Base-by-base conservation (phyloP, 768 basidiomycete species). In the Lentinus brumalis region DNA sequence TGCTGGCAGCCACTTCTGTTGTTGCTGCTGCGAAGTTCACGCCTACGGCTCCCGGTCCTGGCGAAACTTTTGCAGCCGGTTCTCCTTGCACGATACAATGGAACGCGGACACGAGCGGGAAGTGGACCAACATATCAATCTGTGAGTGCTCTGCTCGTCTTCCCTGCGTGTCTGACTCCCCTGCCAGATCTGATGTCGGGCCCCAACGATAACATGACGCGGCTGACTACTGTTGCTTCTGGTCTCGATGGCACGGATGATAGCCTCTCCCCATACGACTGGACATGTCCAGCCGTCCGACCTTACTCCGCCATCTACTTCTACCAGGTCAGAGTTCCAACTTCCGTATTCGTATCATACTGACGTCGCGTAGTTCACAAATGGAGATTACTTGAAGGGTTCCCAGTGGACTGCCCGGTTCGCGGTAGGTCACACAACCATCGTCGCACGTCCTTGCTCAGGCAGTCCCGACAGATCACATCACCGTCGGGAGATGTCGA, bases 221-320 rank as follows among this genome's bases (percentile, higher is more conserved):
- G 61, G 4, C 75, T 79, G 7, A 61, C 66, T 4, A 68, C 63
- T 38, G 76, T 77, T 18, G 69, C 61, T 0, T 57, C 50, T 4
- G 69, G 57, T 5, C 59, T 78, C 12, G 73, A 78, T 59, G 78
- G 75, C 12, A 74, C 76, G 9, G 62, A 75, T 44, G 7, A 70
- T 0, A 56, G 53, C 32, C 62, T 74, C 8, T 69, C 74, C 2
- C 71, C 78, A 1, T 78, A 59, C 56, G 67, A 51, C 21, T 78
- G 76, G 76, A 73, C 67, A 18, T 78, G 77, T 56, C 78, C 78
- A 0, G 56, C 70, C 9, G 76, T 78, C 2, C 56, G 68, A 21
- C 78, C 78, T 0, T 71, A 76, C 59, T 73, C 76, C 4, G 66
- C 68, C 5, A 77, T 77, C 14, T 79, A 78, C 64, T 78, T 78